phyloP scores from a whole-genome alignment of 768 basidiomycete genomes.

The Guyanaporus albipodus region DNA sequence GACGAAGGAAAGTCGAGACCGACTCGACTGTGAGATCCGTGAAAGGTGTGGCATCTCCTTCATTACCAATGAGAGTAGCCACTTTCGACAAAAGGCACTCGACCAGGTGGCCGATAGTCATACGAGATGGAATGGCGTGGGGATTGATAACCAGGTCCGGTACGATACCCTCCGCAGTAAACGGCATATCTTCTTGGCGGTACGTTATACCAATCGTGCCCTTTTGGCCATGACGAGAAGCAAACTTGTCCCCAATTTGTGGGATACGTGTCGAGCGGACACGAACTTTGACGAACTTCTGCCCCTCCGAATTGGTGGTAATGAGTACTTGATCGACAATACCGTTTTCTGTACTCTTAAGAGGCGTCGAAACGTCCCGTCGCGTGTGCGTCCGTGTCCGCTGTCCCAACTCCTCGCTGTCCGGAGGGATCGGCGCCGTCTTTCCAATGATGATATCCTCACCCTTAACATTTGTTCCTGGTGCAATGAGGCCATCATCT shows the following conservation, averaged over 20 bases:
- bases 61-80: constrained; percentile 91
- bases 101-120: constrained; percentile 99
- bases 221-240: constrained; percentile 99
- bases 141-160: constrained; percentile 99
- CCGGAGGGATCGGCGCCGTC: constrained; percentile 94
- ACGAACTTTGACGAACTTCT: constrained; percentile 98
- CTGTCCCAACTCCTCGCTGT: constrained; percentile 96
- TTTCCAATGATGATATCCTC: constrained; percentile 99
- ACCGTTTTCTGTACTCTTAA: constrained; percentile 97
- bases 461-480: constrained; percentile 90
- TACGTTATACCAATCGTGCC: constrained; percentile 99
- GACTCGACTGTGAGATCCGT: constrained; percentile 97
- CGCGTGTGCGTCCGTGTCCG: constrained; percentile 90
- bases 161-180: constrained; percentile 93
- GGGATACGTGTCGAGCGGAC: constrained; percentile 94
- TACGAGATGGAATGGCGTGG: constrained; percentile 99
- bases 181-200: constrained; percentile 99
- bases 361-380: constrained; percentile 93
- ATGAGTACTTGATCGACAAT: constrained; percentile 97
- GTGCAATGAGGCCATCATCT: constrained; percentile 92
- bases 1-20: constrained; percentile 86
- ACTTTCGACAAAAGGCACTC: constrained; percentile 97
- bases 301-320: constrained; percentile 92
- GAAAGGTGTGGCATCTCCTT: constrained; percentile 98
- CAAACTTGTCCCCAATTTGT: constrained; percentile 99